These are phyloP conservation scores for Trichoderma gamsii DNA, from an alignment of 495 filamentous ascomycete genomes.

Conservation along the genomic window DNA sequence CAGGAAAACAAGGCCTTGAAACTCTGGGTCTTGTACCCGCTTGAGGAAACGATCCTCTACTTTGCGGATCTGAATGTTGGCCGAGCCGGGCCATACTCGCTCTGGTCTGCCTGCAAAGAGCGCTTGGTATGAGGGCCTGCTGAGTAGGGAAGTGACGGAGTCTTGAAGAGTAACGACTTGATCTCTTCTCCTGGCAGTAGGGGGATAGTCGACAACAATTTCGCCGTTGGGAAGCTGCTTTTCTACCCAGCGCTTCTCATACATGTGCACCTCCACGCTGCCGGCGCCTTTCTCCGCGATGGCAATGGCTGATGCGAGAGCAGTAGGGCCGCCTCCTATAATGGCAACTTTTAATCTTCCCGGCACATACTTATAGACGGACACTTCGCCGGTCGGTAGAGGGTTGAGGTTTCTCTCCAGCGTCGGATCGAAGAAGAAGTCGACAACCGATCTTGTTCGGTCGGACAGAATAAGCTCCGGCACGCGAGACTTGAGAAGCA, in stretches of 20 bases:
- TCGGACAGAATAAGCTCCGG: constrained; percentile 23
- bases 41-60: constrained; percentile 34
- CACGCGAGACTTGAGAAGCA: constrained; percentile 30
- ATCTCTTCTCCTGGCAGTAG: constrained; percentile 26
- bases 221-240: constrained; percentile 8
- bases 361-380: constrained; percentile 28
- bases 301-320: constrained; percentile 32
- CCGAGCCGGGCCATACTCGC: constrained; percentile 31
- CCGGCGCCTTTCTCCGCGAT: constrained; percentile 32
- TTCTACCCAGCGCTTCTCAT: constrained; percentile 28
- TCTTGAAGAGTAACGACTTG: constrained; percentile 33
- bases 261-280: constrained; percentile 31
- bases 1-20: constrained; percentile 30
- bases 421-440: constrained; percentile 37
- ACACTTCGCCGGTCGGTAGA: constrained; percentile 23
- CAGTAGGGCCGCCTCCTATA: constrained; percentile 32
- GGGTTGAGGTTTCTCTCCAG: constrained; percentile 28
- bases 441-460: constrained; percentile 24
- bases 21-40: constrained; percentile 29
- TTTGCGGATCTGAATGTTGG: constrained; percentile 36
- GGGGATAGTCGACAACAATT: constrained; percentile 25
- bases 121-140: constrained; percentile 22
- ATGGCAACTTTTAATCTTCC: constrained; percentile 29
- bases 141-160: constrained; percentile 30
- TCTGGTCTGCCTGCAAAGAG: constrained; percentile 29